Base-by-base conservation (phyloP, 2,329 filamentous ascomycete species). In the Cladosporium sp. region DNA sequence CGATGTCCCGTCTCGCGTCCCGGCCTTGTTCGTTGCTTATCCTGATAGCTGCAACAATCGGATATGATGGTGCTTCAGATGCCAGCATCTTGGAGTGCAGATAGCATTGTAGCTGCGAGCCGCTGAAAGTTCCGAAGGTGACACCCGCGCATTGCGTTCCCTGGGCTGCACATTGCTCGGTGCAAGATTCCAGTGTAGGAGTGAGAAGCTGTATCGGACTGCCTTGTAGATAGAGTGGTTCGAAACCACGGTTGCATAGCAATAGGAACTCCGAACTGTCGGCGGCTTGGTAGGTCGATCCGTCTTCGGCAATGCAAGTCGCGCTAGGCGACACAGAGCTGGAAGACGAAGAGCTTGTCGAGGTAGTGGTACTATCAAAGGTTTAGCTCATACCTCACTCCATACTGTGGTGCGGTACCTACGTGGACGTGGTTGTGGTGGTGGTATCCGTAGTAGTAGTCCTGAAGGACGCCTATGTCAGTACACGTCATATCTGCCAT, bases 141-240 rank as follows among this genome's bases (percentile, higher is more conserved):
- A 44, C n/a, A 3, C 61, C 61, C 2, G 61, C 61, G 21, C 61
- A 64, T 11, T 38, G 21, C 12, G 61, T 64, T 14, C 61, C 61
- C 12, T 47, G 36, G 2, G 32, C 61, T n/a, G 51, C 61, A 11
- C 61, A 64, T 21, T 55, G 51, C 51, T 64, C 51, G 2, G 44
- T 41, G 15, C 61, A 64, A 10, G 34, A 30, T 30, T 30, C 51
- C 18, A 57, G 34, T 11, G 57, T 34, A 26, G 24, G 24, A 36
- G 57, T 41, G 1, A 38, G 8, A 6, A 57, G 32, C 28, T 55
- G 51, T n/a, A 54, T 55, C 4, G 36, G 34, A n/a, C 36, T 57
- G 8, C 61, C 61, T 11, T 34, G 34, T 8, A 63, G n/a, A 24
- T 57, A 54, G 21, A 41, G 30, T 21, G 15, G 7, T 32, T 44